Conservation (phyloP, 495 filamentous ascomycete genomes). For the Lepidopterella palustris region DNA sequence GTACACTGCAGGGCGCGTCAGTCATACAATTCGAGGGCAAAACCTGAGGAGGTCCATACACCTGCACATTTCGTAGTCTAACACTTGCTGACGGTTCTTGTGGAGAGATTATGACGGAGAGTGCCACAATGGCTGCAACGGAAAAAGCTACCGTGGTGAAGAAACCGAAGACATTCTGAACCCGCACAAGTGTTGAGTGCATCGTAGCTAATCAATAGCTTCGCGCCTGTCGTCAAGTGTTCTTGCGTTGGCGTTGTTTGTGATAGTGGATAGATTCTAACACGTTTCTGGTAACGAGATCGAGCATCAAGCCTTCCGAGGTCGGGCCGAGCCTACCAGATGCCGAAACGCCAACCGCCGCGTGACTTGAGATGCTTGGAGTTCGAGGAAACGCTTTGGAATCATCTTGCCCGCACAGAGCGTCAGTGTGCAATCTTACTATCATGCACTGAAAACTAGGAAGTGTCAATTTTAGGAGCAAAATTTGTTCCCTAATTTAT, state of each 20-base stretch:
- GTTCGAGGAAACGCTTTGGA: too few species aligned
- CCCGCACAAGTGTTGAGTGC: conserved; percentile 77
- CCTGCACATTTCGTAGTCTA: conserved; percentile 70
- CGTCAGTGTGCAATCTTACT: too few species aligned
- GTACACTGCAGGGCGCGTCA: conserved; percentile 50
- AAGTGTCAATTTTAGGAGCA: too few species aligned
- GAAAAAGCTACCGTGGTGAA: conserved; percentile 90
- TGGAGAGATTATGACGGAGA: conserved; percentile 66
- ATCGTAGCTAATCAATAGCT: conserved; percentile 45
- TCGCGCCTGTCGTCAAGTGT: background rate
- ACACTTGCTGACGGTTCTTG: conserved; percentile 60
- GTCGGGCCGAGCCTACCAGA: too few species aligned
- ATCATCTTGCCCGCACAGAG: too few species aligned
- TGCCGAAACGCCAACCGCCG: too few species aligned
- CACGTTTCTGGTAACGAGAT: conserved; percentile 5
- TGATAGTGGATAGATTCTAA: background rate
- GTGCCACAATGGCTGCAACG: conserved; percentile 69
- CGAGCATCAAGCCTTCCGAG: too few species aligned
- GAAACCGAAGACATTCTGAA: conserved; percentile 93
- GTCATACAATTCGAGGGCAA: background rate
- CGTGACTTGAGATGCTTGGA: too few species aligned
- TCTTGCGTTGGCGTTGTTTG: background rate
- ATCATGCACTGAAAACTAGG: too few species aligned
- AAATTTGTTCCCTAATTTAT: too few species aligned
- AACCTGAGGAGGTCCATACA: conserved; percentile 50